These are phyloP conservation scores for Torulaspora delbrueckii DNA, from an alignment of 805 yeast genomes.

Conservation along the genomic window DNA sequence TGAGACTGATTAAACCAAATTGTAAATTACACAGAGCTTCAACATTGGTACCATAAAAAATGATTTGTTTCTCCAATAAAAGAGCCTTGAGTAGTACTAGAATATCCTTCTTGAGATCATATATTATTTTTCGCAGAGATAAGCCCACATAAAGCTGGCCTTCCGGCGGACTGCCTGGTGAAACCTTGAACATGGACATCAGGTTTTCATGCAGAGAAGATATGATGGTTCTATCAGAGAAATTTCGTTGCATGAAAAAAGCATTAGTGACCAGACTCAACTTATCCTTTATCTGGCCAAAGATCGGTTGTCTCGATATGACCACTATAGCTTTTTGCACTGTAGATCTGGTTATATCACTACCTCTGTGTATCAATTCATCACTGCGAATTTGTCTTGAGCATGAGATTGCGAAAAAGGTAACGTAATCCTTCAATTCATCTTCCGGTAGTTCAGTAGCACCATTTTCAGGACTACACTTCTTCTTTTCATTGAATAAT, in stretches of 20 bases:
- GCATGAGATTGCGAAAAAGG: slow-evolving; percentile 93
- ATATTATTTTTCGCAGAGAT: slow-evolving; percentile 59
- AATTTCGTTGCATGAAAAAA: slow-evolving; percentile 75
- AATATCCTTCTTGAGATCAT: slow-evolving; percentile 52
- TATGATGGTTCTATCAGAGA: slow-evolving; percentile 63
- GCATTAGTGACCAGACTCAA: slow-evolving; percentile 83
- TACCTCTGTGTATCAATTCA: slow-evolving; percentile 50
- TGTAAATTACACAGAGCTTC: slow-evolving; percentile 78
- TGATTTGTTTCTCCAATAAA: slow-evolving; percentile 64
- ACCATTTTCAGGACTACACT: slow-evolving; percentile 35
- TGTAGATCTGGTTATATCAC: slow-evolving; percentile 74
- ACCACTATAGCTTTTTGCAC: slow-evolving; percentile 91
- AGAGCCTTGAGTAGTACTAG: slow-evolving; percentile 71
- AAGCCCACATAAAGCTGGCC: slow-evolving; percentile 68
- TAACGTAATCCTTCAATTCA: slow-evolving; percentile 41
- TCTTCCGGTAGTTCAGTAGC: slow-evolving; percentile 38
- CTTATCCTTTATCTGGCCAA: slow-evolving; percentile 84
- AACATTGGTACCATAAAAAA: slow-evolving; percentile 75
- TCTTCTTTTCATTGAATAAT: slow-evolving; percentile 54
- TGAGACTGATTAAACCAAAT: slow-evolving; percentile 73
- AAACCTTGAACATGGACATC: slow-evolving; percentile 39
- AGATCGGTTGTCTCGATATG: slow-evolving; percentile 79
- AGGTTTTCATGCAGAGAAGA: slow-evolving; percentile 66
- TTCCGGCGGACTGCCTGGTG: slow-evolving; percentile 39
- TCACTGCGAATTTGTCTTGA: slow-evolving; percentile 72